Evolutionary conservation across 352 stramenopile genomes (phyloP), one percentile per base, ranked within the genome.

Genomic region (Lagenidium giganteum): DNA sequence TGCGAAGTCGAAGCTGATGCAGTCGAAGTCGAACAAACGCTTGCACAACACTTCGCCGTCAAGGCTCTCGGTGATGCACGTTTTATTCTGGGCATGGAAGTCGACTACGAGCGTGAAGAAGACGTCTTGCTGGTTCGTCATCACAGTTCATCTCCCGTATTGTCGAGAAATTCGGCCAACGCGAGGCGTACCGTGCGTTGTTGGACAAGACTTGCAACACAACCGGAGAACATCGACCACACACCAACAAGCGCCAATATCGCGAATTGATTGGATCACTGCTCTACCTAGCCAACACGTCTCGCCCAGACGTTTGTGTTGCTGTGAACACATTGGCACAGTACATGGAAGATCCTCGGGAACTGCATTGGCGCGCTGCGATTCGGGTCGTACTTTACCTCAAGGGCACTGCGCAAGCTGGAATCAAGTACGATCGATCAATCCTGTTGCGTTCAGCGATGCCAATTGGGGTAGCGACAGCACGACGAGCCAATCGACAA

Each of bases 231-330:
- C n/a, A n/a, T n/a, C n/a, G n/a, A n/a, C n/a, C n/a, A n/a, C n/a
- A n/a, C n/a, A n/a, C n/a, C n/a, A n/a, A n/a, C n/a, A n/a, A n/a
- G n/a, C n/a, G n/a, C n/a, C n/a, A n/a, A n/a, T n/a, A n/a, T n/a
- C n/a, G n/a, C n/a, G n/a, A n/a, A n/a, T n/a, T n/a, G n/a, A n/a
- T n/a, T n/a, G n/a, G n/a, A n/a, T n/a, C n/a, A 7, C 3, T 64
- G 1, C 21, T 63, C 16, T 60, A 64, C 16, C 34, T 61, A 0
- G 58, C 52, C 0, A 64, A 64, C 36, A 27, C 38, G 5, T 61
- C 47, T 5, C 23, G 33, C 12, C 48, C 38, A 4, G 53, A 67
- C 31, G 53, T 55, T 16, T 35, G 22, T 13, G 22, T 43, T 8
- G 31, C 27, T 14, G 8, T 59, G 1, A 20, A 2, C 2, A 20